Percentiles rank a stretch among this genome's conserved stretches.
Conservation (phyloP, 768 basidiomycete genomes). For the Boletus rufocinnamomeus region DNA sequence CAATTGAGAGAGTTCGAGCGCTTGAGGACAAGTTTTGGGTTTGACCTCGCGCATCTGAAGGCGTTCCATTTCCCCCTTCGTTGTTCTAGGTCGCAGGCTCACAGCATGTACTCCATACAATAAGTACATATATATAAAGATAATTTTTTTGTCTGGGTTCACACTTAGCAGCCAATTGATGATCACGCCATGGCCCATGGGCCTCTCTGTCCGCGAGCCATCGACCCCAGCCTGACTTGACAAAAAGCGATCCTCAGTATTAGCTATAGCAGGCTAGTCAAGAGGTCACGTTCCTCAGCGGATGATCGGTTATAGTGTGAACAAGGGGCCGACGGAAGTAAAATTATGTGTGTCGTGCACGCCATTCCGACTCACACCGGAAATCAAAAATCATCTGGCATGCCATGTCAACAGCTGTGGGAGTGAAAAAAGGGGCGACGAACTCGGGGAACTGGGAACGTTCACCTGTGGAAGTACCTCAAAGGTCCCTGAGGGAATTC, state of each 20-base stretch:
- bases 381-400: slow-evolving; percentile 1
- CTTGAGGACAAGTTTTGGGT: neutral
- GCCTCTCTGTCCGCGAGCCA: neutral
- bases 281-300: neutral
- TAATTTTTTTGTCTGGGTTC: neutral
- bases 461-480: slow-evolving; percentile 3
- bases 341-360: slow-evolving; percentile 2
- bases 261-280: neutral
- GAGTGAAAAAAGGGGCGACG: slow-evolving; percentile 14
- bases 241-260: neutral
- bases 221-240: neutral
- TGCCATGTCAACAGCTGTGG: slow-evolving; percentile 16
- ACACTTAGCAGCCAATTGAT: neutral
- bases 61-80: neutral
- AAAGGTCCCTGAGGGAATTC: slow-evolving; percentile 9
- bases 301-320: slow-evolving; percentile 6
- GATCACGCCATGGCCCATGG: no score
- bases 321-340: neutral
- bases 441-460: slow-evolving; percentile 16
- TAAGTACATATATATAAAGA: neutral
- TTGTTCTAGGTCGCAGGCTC: neutral
- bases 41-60: neutral
- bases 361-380: neutral
- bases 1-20: neutral
- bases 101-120: neutral